These are phyloP conservation scores for Camellia japonica DNA, from an alignment of 148 eudicot genomes.

Conservation along the genomic window DNA sequence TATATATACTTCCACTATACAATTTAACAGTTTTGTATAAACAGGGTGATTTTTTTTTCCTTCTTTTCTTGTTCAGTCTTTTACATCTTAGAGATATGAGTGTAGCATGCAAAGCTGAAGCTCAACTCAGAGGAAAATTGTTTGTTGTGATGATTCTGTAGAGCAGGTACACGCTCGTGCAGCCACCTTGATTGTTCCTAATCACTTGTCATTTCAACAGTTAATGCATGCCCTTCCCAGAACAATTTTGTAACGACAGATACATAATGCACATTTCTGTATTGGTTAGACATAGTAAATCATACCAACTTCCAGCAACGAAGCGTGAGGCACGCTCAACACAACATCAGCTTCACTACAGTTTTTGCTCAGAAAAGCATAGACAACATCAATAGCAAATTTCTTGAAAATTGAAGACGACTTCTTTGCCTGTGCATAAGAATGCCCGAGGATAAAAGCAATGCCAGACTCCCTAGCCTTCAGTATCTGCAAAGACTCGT, in stretches of 20 bases:
- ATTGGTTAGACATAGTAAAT: constrained; percentile 48
- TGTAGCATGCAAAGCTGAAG: not conserved
- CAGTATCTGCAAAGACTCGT: constrained; percentile 42
- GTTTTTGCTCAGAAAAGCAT: constrained; percentile 56
- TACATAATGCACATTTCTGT: not conserved
- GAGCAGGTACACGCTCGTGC: not conserved
- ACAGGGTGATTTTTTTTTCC: not conserved
- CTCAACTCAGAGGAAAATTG: not conserved
- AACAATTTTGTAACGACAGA: too few relatives aligned
- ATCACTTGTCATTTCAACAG: not conserved
- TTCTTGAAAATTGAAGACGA: constrained; percentile 49
- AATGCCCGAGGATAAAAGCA: constrained; percentile 57
- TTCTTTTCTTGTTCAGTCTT: not conserved
- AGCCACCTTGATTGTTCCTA: not conserved
- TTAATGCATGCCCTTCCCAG: not conserved
- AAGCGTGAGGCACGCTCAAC: constrained; percentile 56
- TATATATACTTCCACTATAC: not conserved
- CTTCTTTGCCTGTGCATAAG: constrained; percentile 54
- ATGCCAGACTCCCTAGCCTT: constrained; percentile 55
- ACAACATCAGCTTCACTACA: constrained; percentile 59
- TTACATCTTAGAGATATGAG: not conserved
- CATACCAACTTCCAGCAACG: constrained; percentile 73
- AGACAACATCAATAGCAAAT: constrained; percentile 52
- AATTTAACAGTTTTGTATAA: not conserved
- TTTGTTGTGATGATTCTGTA: not conserved